Evolutionary conservation across 208 protist species (phyloP).

Genomic region (Wallacemonas collosoma): DNA sequence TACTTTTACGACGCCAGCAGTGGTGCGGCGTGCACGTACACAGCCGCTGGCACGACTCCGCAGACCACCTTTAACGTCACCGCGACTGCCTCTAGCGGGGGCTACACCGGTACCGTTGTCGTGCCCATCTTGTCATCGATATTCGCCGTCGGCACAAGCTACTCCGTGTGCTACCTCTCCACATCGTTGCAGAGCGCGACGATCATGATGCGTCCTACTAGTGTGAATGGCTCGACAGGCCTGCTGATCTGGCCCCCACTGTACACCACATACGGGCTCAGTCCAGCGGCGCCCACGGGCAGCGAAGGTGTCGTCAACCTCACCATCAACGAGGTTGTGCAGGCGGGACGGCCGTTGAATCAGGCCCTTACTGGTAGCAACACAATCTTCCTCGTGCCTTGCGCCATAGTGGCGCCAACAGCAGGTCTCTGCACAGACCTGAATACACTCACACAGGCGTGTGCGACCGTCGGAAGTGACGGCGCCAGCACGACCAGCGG

Average conservation of each 20-base stretch:
- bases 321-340: slow-evolving; percentile 36
- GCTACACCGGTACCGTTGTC: slow-evolving; percentile 41
- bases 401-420: slow-evolving; percentile 20
- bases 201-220: slow-evolving; percentile 36
- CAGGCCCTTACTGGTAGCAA: slow-evolving; percentile 48
- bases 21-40: slow-evolving; percentile 20
- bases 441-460: slow-evolving; percentile 46
- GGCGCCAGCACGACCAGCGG: slow-evolving; percentile 8
- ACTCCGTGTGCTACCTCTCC: slow-evolving; percentile 80
- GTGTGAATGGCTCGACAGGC: slow-evolving; percentile 11
- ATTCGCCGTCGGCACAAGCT: slow-evolving; percentile 56
- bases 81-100: slow-evolving; percentile 36
- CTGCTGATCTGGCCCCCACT: slow-evolving; percentile 67
- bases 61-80: slow-evolving; percentile 39
- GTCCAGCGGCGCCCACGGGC: slow-evolving; percentile 35
- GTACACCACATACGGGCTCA: slow-evolving; percentile 65
- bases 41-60: slow-evolving; percentile 12
- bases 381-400: slow-evolving; percentile 73
- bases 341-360: slow-evolving; percentile 54
- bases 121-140: slow-evolving; percentile 38
- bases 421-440: slow-evolving; percentile 39
- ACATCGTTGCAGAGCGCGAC: slow-evolving; percentile 26
- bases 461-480: slow-evolving; percentile 30
- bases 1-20: slow-evolving; percentile 51
- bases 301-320: slow-evolving; percentile 65